Conservation (phyloP, 306 rosid genomes). For the peach (Prunus persica) region DNA sequence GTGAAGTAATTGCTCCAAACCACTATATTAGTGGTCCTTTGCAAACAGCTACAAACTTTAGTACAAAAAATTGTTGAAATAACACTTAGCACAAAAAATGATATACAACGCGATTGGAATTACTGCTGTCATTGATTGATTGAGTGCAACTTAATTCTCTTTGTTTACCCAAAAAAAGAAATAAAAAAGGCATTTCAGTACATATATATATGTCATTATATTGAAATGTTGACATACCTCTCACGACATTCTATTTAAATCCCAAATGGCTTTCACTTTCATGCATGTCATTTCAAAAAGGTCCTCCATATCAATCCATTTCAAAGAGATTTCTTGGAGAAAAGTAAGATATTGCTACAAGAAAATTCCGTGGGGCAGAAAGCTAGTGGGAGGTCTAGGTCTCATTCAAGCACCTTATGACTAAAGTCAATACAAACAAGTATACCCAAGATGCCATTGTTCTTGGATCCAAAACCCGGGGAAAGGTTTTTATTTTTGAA, state of each 20-base stretch:
- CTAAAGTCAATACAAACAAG: neutral
- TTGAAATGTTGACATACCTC: neutral
- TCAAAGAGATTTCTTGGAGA: neutral
- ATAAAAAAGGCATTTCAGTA: neutral
- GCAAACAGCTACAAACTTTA: too few species aligned
- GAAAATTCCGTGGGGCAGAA: neutral
- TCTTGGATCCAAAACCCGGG: neutral
- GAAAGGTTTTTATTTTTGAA: neutral
- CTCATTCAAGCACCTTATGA: neutral
- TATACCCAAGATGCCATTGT: neutral
- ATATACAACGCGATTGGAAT: neutral
- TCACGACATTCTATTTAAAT: neutral
- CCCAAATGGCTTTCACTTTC: neutral
- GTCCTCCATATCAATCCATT: neutral
- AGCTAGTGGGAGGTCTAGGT: neutral
- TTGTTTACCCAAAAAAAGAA: neutral
- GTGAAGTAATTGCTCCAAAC: too few species aligned
- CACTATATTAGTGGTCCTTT: too few species aligned
- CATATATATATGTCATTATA: neutral
- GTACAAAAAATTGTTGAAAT: too few species aligned
- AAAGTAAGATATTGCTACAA: conserved; percentile 4
- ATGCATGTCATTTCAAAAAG: neutral
- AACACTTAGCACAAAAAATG: neutral
- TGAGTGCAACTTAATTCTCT: neutral
- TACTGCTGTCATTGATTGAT: neutral